Evolutionary conservation across 148 eudicot species (phyloP).

Genomic region (Camellia lanceoleosa): DNA sequence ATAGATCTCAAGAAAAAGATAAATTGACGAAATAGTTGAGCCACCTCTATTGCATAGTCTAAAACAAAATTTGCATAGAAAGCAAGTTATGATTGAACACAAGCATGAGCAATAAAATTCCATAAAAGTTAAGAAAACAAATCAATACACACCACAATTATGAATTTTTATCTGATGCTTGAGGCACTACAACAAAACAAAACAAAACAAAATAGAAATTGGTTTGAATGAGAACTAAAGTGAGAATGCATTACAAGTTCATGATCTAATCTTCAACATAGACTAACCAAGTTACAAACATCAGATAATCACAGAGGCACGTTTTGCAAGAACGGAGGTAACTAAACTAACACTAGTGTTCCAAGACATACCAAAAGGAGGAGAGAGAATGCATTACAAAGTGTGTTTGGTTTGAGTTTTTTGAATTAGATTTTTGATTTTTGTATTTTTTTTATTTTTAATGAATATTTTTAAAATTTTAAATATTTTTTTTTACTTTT

Average conservation of each 20-base stretch:
- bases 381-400: background rate
- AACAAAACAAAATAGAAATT: too few relatives aligned
- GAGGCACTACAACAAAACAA: background rate
- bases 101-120: background rate
- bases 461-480: too few relatives aligned
- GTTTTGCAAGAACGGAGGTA: background rate
- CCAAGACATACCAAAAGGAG: background rate
- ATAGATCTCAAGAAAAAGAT: too few relatives aligned
- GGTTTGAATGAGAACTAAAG: background rate
- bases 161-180: background rate
- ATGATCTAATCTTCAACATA: background rate
- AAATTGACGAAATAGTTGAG: too few relatives aligned
- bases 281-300: background rate
- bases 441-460: too few relatives aligned
- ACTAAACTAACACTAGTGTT: background rate
- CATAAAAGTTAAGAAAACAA: too few relatives aligned
- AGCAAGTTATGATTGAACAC: background rate
- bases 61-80: background rate
- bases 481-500: too few relatives aligned
- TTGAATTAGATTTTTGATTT: too few relatives aligned
- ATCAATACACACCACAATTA: background rate
- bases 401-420: too few relatives aligned
- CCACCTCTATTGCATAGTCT: too few relatives aligned
- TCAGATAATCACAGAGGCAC: background rate
- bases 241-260: background rate